Conservation (phyloP, 75 land plant genomes). For the Picea glauca region DNA sequence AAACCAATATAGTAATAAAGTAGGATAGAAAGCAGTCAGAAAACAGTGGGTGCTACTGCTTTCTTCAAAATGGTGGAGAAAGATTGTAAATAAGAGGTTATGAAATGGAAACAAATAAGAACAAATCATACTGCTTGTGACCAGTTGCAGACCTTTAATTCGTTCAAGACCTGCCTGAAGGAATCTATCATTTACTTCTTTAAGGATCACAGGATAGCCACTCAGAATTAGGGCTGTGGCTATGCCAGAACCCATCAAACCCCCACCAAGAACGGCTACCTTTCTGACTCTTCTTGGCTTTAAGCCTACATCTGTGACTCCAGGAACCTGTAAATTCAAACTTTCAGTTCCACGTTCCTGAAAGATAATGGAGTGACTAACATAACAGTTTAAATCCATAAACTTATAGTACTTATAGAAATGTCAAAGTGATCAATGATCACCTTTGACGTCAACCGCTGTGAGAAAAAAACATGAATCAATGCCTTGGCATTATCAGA, state of each 20-base stretch:
- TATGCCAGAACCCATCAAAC: conserved; percentile 98
- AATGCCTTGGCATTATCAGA: conserved; percentile 73
- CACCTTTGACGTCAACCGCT: conserved; percentile 85
- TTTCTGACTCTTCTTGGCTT: conserved; percentile 61
- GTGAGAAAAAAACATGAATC: conserved; percentile 85
- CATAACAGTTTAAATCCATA: not conserved
- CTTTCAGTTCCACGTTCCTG: not conserved
- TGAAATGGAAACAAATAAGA: not conserved
- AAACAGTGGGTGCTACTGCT: not conserved
- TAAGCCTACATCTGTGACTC: conserved; percentile 78
- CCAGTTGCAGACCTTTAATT: conserved; percentile 60
- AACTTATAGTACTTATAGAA: not conserved
- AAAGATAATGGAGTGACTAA: not conserved
- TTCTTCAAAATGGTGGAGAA: not conserved
- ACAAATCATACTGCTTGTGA: conserved; percentile 1
- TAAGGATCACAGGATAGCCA: conserved; percentile 71
- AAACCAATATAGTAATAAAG: not conserved
- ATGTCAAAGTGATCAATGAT: not conserved
- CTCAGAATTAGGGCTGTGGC: conserved; percentile 83
- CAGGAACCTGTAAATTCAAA: conserved; percentile 35
- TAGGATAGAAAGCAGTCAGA: not conserved
- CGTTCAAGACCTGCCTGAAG: conserved; percentile 73
- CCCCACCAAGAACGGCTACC: conserved; percentile 96
- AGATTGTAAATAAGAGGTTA: not conserved
- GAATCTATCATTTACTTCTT: conserved; percentile 89